Conservation (phyloP, 495 filamentous ascomycete genomes). For the Penicillium psychrofluorescens region DNA sequence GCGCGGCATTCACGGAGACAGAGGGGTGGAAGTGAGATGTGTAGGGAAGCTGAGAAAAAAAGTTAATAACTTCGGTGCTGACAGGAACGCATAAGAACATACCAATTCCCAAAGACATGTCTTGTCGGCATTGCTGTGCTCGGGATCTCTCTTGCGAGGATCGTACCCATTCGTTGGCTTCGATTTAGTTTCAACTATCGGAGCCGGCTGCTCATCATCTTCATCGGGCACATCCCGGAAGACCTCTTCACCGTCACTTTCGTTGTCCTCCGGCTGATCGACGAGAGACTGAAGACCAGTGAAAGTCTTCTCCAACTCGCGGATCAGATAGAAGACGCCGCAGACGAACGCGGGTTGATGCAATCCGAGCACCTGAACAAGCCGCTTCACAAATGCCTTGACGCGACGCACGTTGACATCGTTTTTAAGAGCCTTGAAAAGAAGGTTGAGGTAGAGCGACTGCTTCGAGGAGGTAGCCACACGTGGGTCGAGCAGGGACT, state of each 20-base stretch:
- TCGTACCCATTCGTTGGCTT: slow-evolving; percentile 55
- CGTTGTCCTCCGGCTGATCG: slow-evolving; percentile 60
- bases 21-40: slow-evolving; percentile 86
- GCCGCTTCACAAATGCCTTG: slow-evolving; percentile 89
- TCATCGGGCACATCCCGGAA: slow-evolving; percentile 63
- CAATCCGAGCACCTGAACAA: slow-evolving; percentile 76
- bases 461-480: slow-evolving; percentile 90
- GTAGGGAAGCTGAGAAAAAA: slow-evolving; percentile 51
- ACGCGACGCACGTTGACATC: slow-evolving; percentile 82
- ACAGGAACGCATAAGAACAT: slow-evolving; percentile 3
- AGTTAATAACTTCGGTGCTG: slow-evolving; percentile 1
- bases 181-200: slow-evolving; percentile 11
- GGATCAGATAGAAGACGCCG: slow-evolving; percentile 78
- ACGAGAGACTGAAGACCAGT: slow-evolving; percentile 67
- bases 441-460: slow-evolving; percentile 83
- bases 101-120: slow-evolving; percentile 91
- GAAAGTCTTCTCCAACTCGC: slow-evolving; percentile 70
- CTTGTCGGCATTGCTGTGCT: slow-evolving; percentile 80
- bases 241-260: slow-evolving; percentile 63
- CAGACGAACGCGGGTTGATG: slow-evolving; percentile 92
- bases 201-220: slow-evolving; percentile 27
- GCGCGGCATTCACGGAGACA: slow-evolving; percentile 75
- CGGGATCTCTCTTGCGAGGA: slow-evolving; percentile 81
- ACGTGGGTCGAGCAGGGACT: slow-evolving; percentile 85
- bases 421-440: slow-evolving; percentile 79